Conservation (phyloP, 2,329 filamentous ascomycete species). For the Cryphonectria naterciae region DNA sequence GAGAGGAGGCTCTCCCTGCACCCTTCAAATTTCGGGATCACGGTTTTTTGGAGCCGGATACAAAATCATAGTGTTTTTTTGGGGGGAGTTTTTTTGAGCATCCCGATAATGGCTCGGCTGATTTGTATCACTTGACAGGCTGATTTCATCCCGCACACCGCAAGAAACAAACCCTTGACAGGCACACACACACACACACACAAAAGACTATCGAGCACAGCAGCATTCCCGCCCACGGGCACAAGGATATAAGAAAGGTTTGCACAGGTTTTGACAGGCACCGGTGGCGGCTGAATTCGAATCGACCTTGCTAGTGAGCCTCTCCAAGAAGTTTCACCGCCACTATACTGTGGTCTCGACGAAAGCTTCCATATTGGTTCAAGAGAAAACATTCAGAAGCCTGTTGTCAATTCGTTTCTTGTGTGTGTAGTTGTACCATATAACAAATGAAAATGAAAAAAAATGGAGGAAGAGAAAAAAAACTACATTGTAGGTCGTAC, state of each 20-base stretch:
- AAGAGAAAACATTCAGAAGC: too few species aligned
- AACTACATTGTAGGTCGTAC: background rate
- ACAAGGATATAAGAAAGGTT: background rate
- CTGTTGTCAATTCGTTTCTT: too few species aligned
- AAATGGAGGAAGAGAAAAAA: too few species aligned
- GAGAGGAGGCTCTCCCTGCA: background rate
- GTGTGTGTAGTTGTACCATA: too few species aligned
- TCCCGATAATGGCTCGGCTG: slow-evolving; percentile 32
- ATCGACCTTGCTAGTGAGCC: too few species aligned
- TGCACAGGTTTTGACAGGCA: background rate
- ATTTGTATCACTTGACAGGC: slow-evolving; percentile 33
- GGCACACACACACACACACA: background rate
- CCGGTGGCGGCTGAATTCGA: too few species aligned
- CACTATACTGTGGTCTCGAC: too few species aligned
- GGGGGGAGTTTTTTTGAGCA: slow-evolving; percentile 6
- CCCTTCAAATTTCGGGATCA: background rate
- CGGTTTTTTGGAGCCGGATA: background rate
- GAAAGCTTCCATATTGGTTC: too few species aligned
- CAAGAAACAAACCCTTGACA: background rate
- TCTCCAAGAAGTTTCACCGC: too few species aligned
- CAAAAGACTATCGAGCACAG: background rate
- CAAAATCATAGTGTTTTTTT: too few species aligned
- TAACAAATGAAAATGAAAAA: background rate
- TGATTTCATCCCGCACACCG: slow-evolving; percentile 37
- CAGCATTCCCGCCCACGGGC: background rate